Percentiles rank a stretch among this genome's conserved stretches.
These are phyloP conservation scores for Dissophora globulifera DNA, from an alignment of 192 early-diverging fungal species.

Conservation along the genomic window DNA sequence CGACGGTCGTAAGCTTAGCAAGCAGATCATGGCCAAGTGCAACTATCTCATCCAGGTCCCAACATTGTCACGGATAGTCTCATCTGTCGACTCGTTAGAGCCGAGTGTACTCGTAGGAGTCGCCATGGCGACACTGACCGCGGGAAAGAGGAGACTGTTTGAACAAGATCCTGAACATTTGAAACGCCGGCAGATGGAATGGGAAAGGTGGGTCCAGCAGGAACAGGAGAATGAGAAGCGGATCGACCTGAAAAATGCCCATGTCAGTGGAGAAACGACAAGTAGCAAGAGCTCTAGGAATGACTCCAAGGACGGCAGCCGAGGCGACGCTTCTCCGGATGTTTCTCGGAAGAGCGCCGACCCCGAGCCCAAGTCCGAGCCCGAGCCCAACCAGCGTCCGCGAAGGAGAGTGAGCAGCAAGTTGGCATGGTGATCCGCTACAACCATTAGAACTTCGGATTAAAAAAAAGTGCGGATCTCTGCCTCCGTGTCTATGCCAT, in stretches of 20 bases:
- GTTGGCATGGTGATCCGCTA: background rate
- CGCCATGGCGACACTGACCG: constrained; percentile 5
- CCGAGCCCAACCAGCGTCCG: background rate
- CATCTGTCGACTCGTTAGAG: constrained; percentile 24
- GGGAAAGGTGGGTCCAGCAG: too few species aligned
- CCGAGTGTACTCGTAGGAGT: constrained; percentile 37
- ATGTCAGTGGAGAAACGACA: too few species aligned
- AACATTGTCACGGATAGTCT: background rate
- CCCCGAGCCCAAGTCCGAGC: background rate
- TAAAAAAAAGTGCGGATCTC: too few species aligned
- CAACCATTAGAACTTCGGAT: background rate
- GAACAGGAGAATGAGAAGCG: too few species aligned
- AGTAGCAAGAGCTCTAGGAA: too few species aligned
- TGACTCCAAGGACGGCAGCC: too few species aligned
- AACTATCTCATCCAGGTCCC: constrained; percentile 66
- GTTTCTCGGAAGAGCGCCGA: too few species aligned
- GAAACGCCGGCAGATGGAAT: too few species aligned
- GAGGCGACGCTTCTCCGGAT: too few species aligned
- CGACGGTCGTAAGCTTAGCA: constrained; percentile 64
- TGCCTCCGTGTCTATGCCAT: too few species aligned
- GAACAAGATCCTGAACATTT: background rate
- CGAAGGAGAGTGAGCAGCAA: background rate
- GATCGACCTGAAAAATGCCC: too few species aligned
- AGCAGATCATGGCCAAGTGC: constrained; percentile 59
- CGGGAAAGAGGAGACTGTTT: background rate